A percentile compares a stretch with the other conserved stretches of the same genome.
Evolutionary conservation across 1,284 basidiomycete genomes (phyloP).

Genomic region (Tetrapyrgos nigripes): DNA sequence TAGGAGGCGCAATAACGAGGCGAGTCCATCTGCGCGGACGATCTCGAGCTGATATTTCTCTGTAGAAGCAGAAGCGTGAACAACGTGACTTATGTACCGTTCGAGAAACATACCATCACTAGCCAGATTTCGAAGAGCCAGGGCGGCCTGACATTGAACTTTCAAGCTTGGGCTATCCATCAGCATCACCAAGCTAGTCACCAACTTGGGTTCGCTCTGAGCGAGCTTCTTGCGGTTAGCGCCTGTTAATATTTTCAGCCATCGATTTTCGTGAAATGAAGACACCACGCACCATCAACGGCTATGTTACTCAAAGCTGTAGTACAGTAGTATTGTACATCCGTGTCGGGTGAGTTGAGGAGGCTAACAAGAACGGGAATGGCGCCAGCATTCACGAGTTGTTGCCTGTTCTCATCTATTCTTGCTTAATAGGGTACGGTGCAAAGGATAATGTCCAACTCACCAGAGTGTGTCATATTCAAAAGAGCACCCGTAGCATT

Average conservation of each 20-base stretch:
- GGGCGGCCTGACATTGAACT: slow-evolving; percentile 98
- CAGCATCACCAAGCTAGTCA: slow-evolving; percentile 91
- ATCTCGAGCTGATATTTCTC: slow-evolving; percentile 99
- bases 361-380: slow-evolving; percentile 97
- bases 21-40: slow-evolving; percentile 94
- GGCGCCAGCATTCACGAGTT: slow-evolving; percentile 98
- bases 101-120: slow-evolving; percentile 77
- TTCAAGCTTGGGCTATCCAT: slow-evolving; percentile 99
- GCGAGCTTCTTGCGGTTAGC: slow-evolving; percentile 96
- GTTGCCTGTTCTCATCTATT: slow-evolving; percentile 96
- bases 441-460: slow-evolving; percentile 28
- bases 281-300: slow-evolving; percentile 73
- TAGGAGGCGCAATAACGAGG: slow-evolving; percentile 91
- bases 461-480: slow-evolving; percentile 99
- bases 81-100: slow-evolving; percentile 1
- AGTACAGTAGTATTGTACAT: slow-evolving; percentile 99
- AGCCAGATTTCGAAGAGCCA: slow-evolving; percentile 96
- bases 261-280: slow-evolving; percentile 16
- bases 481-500: slow-evolving; percentile 98
- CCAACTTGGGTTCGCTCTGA: slow-evolving; percentile 93
- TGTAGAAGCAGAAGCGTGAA: slow-evolving; percentile 39
- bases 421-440: slow-evolving; percentile 10
- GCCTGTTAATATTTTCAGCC: slow-evolving; percentile 46
- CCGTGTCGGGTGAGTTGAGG: slow-evolving; percentile 96
- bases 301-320: slow-evolving; percentile 99